These are phyloP conservation scores for Didymella arachidicola DNA, from an alignment of 2,329 filamentous ascomycete species.

Conservation along the genomic window DNA sequence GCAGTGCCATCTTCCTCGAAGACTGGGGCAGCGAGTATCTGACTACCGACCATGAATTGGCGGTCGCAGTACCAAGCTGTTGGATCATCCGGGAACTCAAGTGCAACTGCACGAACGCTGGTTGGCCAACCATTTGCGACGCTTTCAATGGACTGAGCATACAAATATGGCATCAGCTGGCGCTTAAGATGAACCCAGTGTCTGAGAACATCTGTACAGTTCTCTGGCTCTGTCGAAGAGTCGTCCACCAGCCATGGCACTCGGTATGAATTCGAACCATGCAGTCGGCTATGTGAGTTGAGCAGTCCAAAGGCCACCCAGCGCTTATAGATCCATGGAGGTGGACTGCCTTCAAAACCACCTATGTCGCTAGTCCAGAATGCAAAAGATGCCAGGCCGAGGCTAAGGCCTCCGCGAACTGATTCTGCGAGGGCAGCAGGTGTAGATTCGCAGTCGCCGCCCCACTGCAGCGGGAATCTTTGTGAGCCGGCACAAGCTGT, in stretches of 20 bases:
- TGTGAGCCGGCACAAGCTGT: constrained; percentile 73
- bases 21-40: constrained; percentile 69
- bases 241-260: constrained; percentile 78
- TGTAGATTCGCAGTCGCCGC: constrained; percentile 77
- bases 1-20: constrained; percentile 69
- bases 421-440: constrained; percentile 77
- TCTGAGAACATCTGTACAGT: constrained; percentile 62
- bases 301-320: constrained; percentile 80
- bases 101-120: constrained; percentile 67
- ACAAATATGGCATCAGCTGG: constrained; percentile 66
- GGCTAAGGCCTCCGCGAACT: constrained; percentile 69
- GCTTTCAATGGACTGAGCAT: constrained; percentile 60
- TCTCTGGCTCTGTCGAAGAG: constrained; percentile 60
- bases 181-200: constrained; percentile 63
- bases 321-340: constrained; percentile 75
- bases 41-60: constrained; percentile 76
- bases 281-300: constrained; percentile 73
- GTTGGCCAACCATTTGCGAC: constrained; percentile 65
- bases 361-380: constrained; percentile 77
- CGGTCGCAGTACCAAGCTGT: constrained; percentile 72
- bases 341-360: constrained; percentile 73
- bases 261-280: constrained; percentile 74
- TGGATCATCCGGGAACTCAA: constrained; percentile 76
- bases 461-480: constrained; percentile 71
- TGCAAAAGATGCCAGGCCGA: constrained; percentile 70